Conservation (phyloP, 129 eudicot genomes). For the Oenanthe sinensis region DNA sequence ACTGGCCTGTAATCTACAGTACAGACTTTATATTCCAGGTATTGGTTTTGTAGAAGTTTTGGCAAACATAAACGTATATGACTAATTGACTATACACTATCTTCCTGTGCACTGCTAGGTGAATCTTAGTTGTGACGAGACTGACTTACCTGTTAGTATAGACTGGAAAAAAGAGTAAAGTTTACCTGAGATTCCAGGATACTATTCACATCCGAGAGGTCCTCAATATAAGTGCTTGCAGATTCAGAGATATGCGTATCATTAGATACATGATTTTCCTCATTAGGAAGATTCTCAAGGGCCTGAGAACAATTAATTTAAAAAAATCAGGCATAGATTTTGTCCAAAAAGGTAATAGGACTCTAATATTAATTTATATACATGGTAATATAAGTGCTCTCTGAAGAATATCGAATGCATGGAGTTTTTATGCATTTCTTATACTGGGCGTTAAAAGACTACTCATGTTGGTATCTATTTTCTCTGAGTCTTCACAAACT, state of each 20-base stretch:
- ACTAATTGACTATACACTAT: not conserved
- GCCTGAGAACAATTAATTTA: not conserved
- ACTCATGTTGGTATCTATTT: not conserved
- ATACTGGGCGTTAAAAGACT: not conserved
- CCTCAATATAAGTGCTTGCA: not conserved
- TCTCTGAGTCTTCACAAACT: not conserved
- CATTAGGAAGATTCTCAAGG: not conserved
- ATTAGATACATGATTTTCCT: not conserved
- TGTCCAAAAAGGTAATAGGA: not conserved
- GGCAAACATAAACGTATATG: not conserved
- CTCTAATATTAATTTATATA: not conserved
- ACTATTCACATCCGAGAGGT: not conserved
- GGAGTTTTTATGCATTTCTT: not conserved
- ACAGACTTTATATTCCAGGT: not conserved
- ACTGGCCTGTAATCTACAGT: not conserved
- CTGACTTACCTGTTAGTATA: not conserved
- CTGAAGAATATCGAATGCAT: not conserved
- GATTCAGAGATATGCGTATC: not conserved
- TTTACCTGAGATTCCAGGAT: not conserved
- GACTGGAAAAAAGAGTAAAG: not conserved
- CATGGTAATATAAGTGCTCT: not conserved
- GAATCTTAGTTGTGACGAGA: not conserved
- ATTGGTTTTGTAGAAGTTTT: not conserved
- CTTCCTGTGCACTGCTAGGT: not conserved
- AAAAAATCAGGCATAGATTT: not conserved